Base-by-base conservation (phyloP, 2,329 filamentous ascomycete species). In the Cladosporium oxysporum region DNA sequence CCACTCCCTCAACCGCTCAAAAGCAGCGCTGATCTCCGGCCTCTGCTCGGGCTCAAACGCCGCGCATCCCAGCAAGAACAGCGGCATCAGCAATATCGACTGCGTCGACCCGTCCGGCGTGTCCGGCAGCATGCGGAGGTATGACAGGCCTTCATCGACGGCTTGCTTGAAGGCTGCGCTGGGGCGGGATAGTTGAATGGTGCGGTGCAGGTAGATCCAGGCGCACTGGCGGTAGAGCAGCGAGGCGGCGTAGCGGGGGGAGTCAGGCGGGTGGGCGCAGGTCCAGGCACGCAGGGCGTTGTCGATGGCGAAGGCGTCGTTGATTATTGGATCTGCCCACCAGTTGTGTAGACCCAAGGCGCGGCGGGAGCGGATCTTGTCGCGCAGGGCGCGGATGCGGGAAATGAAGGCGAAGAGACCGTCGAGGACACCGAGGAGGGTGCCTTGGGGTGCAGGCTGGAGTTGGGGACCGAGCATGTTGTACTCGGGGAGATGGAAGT, bases 351-450 rank as follows among this genome's bases (percentile, higher is more conserved):
- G 79, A 3, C 86, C 80, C 63, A 84, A 75, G 63, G 83, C 79
- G 71, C 92, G 88, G 61, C 91, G 88, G 35, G 82, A 81, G 6
- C 93, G 87, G 68, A 96, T 90, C 2, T 83, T 84, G 76, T 93
- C 90, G 50, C 92, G 86, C 44, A 97, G 85, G 14, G 86, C 85
- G 1, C 91, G 92, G 67, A 96, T 94, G 72, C 91, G 87, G 8
- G 90, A 89, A 33, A 97, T 88, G 74, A 91, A 89, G 37, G 86
- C 84, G 74, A 96, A 93, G 1, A 97, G 82, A 1, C 91, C 91
- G 72, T 97, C 92, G 49, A 90, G 88, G 29, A 96, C 89, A 26
- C 93, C 93, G 6, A 96, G 82, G 5, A 96, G 82, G n/a, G 81
- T 83, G 10, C 84, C 85, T 16, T 69, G 85, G 82, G 1, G 83